Evolutionary conservation across 2,329 filamentous ascomycete species (phyloP).

Genomic region (Endothia cerciana): DNA sequence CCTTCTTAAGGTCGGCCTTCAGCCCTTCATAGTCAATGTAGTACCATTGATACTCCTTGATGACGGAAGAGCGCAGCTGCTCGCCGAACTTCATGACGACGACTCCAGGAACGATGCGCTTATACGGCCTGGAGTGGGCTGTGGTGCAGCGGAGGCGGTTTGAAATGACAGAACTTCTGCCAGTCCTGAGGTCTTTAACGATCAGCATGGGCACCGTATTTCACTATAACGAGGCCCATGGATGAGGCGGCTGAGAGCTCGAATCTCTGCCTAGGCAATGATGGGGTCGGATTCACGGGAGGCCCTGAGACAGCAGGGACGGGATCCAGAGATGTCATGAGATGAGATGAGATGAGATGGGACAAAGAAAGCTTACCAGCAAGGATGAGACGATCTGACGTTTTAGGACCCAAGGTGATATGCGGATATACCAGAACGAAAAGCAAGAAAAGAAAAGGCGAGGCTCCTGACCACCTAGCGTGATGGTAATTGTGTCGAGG

Average conservation of each 20-base stretch:
- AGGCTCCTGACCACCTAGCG: not conserved
- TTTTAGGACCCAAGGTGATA: too few species aligned
- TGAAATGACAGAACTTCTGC: slow-evolving; percentile 46
- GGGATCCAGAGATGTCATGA: too few species aligned
- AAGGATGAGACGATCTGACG: not conserved
- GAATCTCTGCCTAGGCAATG: not conserved
- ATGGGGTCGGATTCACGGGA: not conserved
- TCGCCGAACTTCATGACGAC: slow-evolving; percentile 87
- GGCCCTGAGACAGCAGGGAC: too few species aligned
- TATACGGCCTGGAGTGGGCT: slow-evolving; percentile 40
- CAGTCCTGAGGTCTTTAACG: slow-evolving; percentile 53
- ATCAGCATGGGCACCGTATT: slow-evolving; percentile 51
- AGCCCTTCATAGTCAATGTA: slow-evolving; percentile 98
- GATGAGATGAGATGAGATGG: too few species aligned
- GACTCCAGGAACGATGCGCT: slow-evolving; percentile 48
- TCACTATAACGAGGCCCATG: not conserved
- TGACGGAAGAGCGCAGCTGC: slow-evolving; percentile 92
- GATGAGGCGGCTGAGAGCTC: not conserved
- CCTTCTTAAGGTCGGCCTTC: slow-evolving; percentile 81
- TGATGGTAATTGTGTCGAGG: not conserved
- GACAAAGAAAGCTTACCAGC: slow-evolving; percentile 1
- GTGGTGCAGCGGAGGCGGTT: slow-evolving; percentile 34
- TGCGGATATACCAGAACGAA: not conserved
- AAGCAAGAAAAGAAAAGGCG: not conserved
- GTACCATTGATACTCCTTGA: slow-evolving; percentile 97